Evolutionary conservation across 257 asterid genomes (phyloP).

Genomic region (Nicotiana attenuata): DNA sequence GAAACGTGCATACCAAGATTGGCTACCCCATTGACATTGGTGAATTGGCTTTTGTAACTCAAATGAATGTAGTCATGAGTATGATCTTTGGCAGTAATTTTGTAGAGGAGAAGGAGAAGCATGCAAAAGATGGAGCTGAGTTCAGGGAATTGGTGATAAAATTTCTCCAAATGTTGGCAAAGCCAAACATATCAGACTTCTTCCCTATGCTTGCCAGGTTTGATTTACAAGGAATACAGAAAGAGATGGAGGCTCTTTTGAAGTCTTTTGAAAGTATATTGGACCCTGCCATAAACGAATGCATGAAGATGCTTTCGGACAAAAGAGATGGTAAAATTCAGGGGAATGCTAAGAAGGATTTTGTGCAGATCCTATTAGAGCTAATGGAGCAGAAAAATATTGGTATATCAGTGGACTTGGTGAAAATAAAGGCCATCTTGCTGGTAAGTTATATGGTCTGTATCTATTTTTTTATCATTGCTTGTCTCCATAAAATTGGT

Average conservation of each 20-base stretch:
- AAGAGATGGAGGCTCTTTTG: conserved; percentile 14
- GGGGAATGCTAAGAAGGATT: conserved; percentile 18
- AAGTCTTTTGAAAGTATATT: conserved; percentile 19
- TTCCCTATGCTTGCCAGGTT: conserved; percentile 33
- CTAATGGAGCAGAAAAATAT: conserved; percentile 21
- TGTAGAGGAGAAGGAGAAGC: conserved; percentile 3
- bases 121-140: conserved; percentile 16
- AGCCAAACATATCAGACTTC: conserved; percentile 43
- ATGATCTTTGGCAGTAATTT: conserved; percentile 36
- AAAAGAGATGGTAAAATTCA: not conserved
- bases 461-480: too few species aligned
- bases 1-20: conserved; percentile 7
- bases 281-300: conserved; percentile 15
- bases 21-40: conserved; percentile 19
- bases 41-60: conserved; percentile 21
- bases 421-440: conserved; percentile 20
- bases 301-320: not conserved
- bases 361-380: conserved; percentile 28
- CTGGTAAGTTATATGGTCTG: not conserved
- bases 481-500: not conserved
- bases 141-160: conserved; percentile 15
- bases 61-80: conserved; percentile 19
- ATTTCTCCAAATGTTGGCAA: conserved; percentile 7
- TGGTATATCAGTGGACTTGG: conserved; percentile 10
- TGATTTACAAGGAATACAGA: conserved; percentile 37